These are phyloP conservation scores for Penicillium rolfsii DNA, from an alignment of 2,329 filamentous ascomycete species.

Conservation along the genomic window DNA sequence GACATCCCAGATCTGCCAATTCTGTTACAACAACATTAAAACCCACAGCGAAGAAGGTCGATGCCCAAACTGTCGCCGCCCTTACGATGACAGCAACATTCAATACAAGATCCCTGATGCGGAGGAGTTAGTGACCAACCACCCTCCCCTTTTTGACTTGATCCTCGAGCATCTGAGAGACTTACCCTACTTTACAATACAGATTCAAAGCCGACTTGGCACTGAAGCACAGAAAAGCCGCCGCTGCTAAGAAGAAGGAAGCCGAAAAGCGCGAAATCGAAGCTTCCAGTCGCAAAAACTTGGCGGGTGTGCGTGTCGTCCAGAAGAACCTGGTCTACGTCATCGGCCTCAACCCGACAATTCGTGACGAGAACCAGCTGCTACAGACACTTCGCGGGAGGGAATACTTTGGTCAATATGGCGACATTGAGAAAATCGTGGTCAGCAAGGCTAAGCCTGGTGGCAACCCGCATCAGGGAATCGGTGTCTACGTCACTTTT, in stretches of 20 bases:
- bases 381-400: constrained; percentile 85
- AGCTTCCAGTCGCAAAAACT: constrained; percentile 90
- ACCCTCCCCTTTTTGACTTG: constrained; percentile 10
- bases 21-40: constrained; percentile 99
- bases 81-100: constrained; percentile 96
- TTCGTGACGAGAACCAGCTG: constrained; percentile 83
- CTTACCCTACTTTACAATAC: constrained; percentile 26
- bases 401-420: constrained; percentile 97
- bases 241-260: constrained; percentile 88
- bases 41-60: constrained; percentile 91
- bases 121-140: constrained; percentile 75
- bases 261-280: constrained; percentile 95
- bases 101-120: constrained; percentile 93
- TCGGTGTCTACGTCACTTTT: constrained; percentile 98
- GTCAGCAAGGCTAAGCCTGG: constrained; percentile 92
- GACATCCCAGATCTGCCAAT: constrained; percentile 82
- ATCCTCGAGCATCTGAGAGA: constrained; percentile 7
- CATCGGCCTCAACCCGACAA: constrained; percentile 87
- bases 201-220: constrained; percentile 57
- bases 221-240: constrained; percentile 86
- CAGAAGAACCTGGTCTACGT: constrained; percentile 99
- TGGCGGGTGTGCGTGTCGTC: constrained; percentile 91
- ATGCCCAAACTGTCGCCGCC: constrained; percentile 93
- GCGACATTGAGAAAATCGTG: constrained; percentile 97
- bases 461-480: constrained; percentile 71